A percentile compares a stretch with the other conserved stretches of the same genome.
These are phyloP conservation scores for Tricharina praecox DNA, from an alignment of 495 filamentous ascomycete species.

Conservation along the genomic window DNA sequence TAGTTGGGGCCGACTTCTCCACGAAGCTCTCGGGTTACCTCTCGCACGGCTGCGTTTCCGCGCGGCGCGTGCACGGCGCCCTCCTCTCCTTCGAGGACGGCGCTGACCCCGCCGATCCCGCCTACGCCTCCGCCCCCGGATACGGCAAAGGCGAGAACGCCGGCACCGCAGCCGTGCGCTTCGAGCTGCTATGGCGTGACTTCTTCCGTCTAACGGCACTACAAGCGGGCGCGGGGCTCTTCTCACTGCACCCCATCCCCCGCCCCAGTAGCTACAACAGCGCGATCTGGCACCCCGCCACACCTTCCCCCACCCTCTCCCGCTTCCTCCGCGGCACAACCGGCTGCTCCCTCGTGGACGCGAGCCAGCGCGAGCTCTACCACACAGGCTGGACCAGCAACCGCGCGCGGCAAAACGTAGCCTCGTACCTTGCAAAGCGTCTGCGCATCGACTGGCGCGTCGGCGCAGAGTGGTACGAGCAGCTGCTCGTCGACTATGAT, in stretches of 20 bases:
- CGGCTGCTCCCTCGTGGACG: constrained; percentile 54
- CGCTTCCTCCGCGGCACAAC: constrained; percentile 46
- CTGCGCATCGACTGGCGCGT: constrained; percentile 58
- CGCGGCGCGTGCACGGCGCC: constrained; percentile 46
- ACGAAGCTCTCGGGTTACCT: constrained; percentile 55
- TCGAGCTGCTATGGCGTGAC: constrained; percentile 58
- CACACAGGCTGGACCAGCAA: constrained; percentile 59
- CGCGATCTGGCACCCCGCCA: constrained; percentile 18
- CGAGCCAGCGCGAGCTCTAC: constrained; percentile 48
- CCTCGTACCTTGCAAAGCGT: constrained; percentile 52
- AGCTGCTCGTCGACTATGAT: constrained; percentile 52
- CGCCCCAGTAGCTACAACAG: constrained; percentile 27
- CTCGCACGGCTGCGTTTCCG: constrained; percentile 48
- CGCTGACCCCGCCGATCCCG: constrained; percentile 26
- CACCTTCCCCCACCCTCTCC: constrained; percentile 7
- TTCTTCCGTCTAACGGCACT: constrained; percentile 54
- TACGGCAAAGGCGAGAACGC: constrained; percentile 50
- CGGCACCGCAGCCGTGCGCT: constrained; percentile 48
- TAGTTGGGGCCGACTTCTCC: constrained; percentile 49
- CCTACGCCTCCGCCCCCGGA: constrained; percentile 24
- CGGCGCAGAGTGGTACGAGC: constrained; percentile 65
- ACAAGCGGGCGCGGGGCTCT: constrained; percentile 46
- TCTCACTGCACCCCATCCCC: constrained; percentile 42
- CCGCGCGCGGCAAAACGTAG: constrained; percentile 53
- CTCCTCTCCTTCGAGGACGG: constrained; percentile 47